Base-by-base conservation (phyloP, 2,329 filamentous ascomycete genomes). In the Grosmannia penicillata region DNA sequence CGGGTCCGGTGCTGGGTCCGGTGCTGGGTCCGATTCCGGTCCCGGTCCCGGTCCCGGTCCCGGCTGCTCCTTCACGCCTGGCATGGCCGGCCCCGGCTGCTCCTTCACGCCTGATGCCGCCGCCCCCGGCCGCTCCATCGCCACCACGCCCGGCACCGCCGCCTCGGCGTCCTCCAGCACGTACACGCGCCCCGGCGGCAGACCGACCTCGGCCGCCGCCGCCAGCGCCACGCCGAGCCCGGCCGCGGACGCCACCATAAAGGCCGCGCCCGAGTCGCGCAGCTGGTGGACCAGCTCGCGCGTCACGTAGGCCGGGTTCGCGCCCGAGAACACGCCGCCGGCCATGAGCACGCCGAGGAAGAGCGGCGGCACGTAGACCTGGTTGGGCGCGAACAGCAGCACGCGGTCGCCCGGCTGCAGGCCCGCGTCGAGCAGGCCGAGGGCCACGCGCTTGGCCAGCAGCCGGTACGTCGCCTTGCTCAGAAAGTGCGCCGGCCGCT, bases 261-360 rank as follows among this genome's bases (percentile, higher is more conserved):
- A 78, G 7, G 56, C 67, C 0, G 82, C 77, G 0, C 70, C 76
- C 40, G 76, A 78, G 53, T 89, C 80, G 35, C 71, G 65, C 26
- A 91, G 62, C 55, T 91, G 84, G 54, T 82, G 79, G 7, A 75
- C 78, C 33, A 93, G 57, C 56, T 91, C 83, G 17, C 80, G 63
- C 0, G 72, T 61, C 1, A 82, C 75, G 47, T 75, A 56, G 4
- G 47, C 43, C 18, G 56, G 56, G 41, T 57, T 58, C 27, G 56
- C 56, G 21, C 81, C 82, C 0, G 77, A 81, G 59, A 89, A 89
- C 38, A 89, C 62, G 2, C 80, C 81, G 4, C 81, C 81, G 0
- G 82, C 80, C 73, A 85, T 85, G 36, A 85, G 64, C 17, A 81
- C 65, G 14, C 82, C 82, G 55, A 85, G 65, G 38, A 87, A 72